Evolutionary conservation across 108 stramenopile species (phyloP).

Genomic region (Pseudonitzschia delicatissima): DNA sequence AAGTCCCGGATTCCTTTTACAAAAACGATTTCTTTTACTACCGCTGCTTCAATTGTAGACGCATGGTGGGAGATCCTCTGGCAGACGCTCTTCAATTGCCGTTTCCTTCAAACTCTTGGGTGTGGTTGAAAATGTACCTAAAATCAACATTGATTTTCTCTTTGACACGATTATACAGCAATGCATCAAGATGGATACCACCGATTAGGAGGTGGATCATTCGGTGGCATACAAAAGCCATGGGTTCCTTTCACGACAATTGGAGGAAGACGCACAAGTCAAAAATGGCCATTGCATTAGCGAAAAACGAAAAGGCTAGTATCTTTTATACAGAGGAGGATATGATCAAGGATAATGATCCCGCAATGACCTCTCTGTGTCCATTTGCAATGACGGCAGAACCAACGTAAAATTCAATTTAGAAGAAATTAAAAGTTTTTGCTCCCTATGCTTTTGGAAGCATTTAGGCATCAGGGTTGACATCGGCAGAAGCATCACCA

Average conservation of each 20-base stretch:
- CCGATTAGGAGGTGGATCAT: slow-evolving; percentile 32
- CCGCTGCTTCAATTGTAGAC: slow-evolving; percentile 60
- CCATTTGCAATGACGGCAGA: slow-evolving; percentile 64
- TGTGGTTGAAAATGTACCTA: slow-evolving; percentile 13
- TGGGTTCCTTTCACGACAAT: slow-evolving; percentile 28
- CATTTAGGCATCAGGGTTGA: no score
- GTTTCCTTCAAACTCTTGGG: slow-evolving; percentile 27
- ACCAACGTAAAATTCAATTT: not conserved
- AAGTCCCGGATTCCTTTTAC: slow-evolving; percentile 21
- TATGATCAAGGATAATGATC: not conserved
- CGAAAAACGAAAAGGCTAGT: slow-evolving; percentile 17
- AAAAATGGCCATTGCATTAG: slow-evolving; percentile 43
- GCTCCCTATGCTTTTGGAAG: no score
- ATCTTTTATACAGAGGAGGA: slow-evolving; percentile 17
- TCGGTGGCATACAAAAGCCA: slow-evolving; percentile 29
- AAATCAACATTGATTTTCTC: slow-evolving; percentile 33
- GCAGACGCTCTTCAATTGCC: slow-evolving; percentile 69
- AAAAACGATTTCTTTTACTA: slow-evolving; percentile 50
- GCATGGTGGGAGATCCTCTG: slow-evolving; percentile 62
- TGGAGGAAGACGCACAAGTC: slow-evolving; percentile 45
- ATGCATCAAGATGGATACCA: slow-evolving; percentile 33
- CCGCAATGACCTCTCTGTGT: slow-evolving; percentile 19
- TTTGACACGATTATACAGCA: slow-evolving; percentile 44
- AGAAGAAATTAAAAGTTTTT: not conserved
- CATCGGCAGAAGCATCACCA: no score